Conservation (phyloP, 2,329 filamentous ascomycete genomes). For the Ophiosphaerella korrae region DNA sequence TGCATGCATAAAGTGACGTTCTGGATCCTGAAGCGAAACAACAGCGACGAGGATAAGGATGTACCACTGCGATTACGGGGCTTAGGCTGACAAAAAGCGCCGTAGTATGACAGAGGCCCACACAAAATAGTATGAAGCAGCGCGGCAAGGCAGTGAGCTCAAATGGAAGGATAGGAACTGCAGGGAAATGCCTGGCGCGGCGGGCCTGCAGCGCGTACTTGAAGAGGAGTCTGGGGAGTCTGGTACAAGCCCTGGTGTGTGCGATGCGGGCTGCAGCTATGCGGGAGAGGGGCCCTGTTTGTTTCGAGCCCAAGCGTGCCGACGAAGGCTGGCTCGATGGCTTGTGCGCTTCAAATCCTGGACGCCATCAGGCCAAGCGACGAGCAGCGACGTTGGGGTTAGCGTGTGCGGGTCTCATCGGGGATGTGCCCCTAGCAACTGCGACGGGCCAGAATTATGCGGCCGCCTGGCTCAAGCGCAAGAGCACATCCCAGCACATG, state of each 20-base stretch:
- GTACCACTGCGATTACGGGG: slow-evolving; percentile 28
- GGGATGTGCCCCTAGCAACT: slow-evolving; percentile 33
- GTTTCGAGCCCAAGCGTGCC: slow-evolving; percentile 38
- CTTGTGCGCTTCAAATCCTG: slow-evolving; percentile 33
- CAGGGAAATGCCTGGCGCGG: slow-evolving; percentile 39
- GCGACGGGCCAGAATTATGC: slow-evolving; percentile 35
- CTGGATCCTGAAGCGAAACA: slow-evolving; percentile 44
- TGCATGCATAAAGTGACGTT: slow-evolving; percentile 46
- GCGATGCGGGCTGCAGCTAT: slow-evolving; percentile 41
- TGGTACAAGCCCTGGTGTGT: slow-evolving; percentile 41
- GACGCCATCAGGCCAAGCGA: slow-evolving; percentile 35
- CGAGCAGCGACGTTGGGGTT: slow-evolving; percentile 36
- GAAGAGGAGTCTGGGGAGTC: slow-evolving; percentile 38
- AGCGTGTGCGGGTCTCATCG: slow-evolving; percentile 39
- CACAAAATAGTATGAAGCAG: slow-evolving; percentile 21
- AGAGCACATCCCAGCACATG: slow-evolving; percentile 19
- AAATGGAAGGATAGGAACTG: slow-evolving; percentile 29
- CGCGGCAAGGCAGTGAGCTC: slow-evolving; percentile 28
- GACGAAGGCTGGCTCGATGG: slow-evolving; percentile 26
- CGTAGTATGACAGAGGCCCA: slow-evolving; percentile 30
- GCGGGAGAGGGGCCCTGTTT: slow-evolving; percentile 37
- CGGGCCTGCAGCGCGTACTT: slow-evolving; percentile 44
- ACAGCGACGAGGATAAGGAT: slow-evolving; percentile 28
- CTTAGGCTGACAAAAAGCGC: slow-evolving; percentile 35
- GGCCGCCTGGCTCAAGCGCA: slow-evolving; percentile 30